Conservation (phyloP, 768 basidiomycete genomes). For the Trametes cingulata region DNA sequence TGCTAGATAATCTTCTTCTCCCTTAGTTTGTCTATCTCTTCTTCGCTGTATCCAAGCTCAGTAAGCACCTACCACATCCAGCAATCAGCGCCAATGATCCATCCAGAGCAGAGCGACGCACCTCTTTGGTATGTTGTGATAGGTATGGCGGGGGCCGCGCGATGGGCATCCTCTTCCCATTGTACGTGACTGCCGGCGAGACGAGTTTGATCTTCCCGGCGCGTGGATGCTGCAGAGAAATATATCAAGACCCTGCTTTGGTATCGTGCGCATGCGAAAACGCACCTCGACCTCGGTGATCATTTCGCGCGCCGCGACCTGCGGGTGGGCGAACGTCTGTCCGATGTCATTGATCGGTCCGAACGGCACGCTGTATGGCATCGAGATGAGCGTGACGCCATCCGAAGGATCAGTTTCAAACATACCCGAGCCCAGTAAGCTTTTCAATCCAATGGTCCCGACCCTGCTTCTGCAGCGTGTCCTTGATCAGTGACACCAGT, state of each 20-base stretch:
- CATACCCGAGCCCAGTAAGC: constrained; percentile 79
- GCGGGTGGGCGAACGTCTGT: constrained; percentile 88
- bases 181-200: constrained; percentile 79
- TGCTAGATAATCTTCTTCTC: constrained; percentile 31
- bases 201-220: constrained; percentile 70
- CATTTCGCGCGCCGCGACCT: constrained; percentile 75
- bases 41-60: constrained; percentile 35
- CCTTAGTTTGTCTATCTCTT: constrained; percentile 31
- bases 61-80: constrained; percentile 20
- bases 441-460: constrained; percentile 74
- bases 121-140: constrained; percentile 82
- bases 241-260: background rate
- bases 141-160: constrained; percentile 82
- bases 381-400: background rate
- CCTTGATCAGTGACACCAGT: constrained; percentile 67
- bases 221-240: constrained; percentile 34
- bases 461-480: constrained; percentile 53
- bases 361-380: constrained; percentile 62
- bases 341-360: constrained; percentile 92
- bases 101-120: constrained; percentile 23
- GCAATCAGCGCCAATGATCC: background rate
- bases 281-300: constrained; percentile 75
- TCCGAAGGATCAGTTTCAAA: constrained; percentile 4
- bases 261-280: constrained; percentile 27
- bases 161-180: constrained; percentile 76